Base-by-base conservation (phyloP, 257 asterid genomes). In the Solanum paucissectum region DNA sequence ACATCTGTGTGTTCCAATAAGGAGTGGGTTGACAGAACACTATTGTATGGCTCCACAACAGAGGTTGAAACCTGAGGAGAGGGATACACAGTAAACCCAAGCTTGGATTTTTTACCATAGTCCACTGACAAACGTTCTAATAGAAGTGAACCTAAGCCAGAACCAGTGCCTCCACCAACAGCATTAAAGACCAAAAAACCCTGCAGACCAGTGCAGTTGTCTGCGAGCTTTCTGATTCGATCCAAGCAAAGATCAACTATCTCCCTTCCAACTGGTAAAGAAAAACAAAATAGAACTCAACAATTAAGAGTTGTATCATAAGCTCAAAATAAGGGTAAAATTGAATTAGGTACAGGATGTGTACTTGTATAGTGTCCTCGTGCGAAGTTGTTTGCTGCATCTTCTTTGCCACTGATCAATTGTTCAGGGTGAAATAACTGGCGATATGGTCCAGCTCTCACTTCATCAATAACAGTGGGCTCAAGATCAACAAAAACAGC, bases 331-430 rank as follows among this genome's bases (percentile, higher is more conserved):
- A 12, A 85, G 12, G 69, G 12, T 1, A 18, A 6, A 18, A 49
- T 82, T 49, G 69, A 82, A 20, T 4, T 9, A 32, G 40, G 87
- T 66, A 29, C 7, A 58, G 46, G 40, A 64, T 64, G 38, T 25
- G 16, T 69, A 85, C 87, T 85, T 68, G 87, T 85, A 46, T 85
- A 85, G 32, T 85, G 87, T 42, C 87, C 87, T 42, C 87, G 82
- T 27, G 87, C 87, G 29, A 85, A 85, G 87, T 85, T 85, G 32
- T 85, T 85, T 4, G 87, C 87, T 7, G 87, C 87, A 46, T 85
- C 87, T 85, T 85, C 87, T 85, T 85, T 85, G 44, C 87, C 87
- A 72, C 87, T 85, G 66, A 85, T 85, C 66, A 85, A 72, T 85
- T 85, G 87, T 68, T 85, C 87, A 38, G 87, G 87, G 13, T 85